Evolutionary conservation across 768 basidiomycete genomes (phyloP).

Genomic region (Mycena belliarum): DNA sequence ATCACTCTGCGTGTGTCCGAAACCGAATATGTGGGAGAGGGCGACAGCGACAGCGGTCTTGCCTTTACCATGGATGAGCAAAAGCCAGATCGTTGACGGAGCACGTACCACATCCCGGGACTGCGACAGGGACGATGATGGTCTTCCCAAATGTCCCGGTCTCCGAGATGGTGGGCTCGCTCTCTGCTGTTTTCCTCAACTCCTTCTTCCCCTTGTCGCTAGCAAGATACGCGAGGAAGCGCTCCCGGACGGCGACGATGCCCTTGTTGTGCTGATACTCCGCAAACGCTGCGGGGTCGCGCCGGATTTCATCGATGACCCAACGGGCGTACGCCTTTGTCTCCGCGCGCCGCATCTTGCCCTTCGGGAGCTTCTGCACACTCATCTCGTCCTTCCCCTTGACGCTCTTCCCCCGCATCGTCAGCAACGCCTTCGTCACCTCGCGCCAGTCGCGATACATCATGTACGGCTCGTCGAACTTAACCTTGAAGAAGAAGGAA

Average conservation of each 20-base stretch:
- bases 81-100: background rate
- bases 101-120: constrained; percentile 88
- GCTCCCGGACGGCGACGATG: constrained; percentile 80
- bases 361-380: constrained; percentile 50
- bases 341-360: constrained; percentile 75
- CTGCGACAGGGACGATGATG: constrained; percentile 85
- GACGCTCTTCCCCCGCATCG: constrained; percentile 28
- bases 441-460: constrained; percentile 99
- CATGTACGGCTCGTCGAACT: constrained; percentile 98
- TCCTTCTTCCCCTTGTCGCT: constrained; percentile 45
- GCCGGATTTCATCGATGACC: constrained; percentile 76
- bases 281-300: constrained; percentile 58
- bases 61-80: constrained; percentile 46
- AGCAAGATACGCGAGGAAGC: constrained; percentile 71
- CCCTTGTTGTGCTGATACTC: constrained; percentile 73
- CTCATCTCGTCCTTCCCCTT: constrained; percentile 17
- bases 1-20: constrained; percentile 93
- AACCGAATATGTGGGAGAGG: constrained; percentile 75
- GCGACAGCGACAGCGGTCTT: constrained; percentile 88
- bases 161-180: constrained; percentile 3
- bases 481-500: constrained; percentile 98
- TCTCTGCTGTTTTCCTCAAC: constrained; percentile 19
- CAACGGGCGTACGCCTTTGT: constrained; percentile 81
- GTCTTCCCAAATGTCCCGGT: constrained; percentile 59
- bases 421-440: constrained; percentile 75